Evolutionary conservation across 495 filamentous ascomycete genomes (phyloP), one percentile per base, ranked within the genome.

Genomic region (Cetradonia linearis): DNA sequence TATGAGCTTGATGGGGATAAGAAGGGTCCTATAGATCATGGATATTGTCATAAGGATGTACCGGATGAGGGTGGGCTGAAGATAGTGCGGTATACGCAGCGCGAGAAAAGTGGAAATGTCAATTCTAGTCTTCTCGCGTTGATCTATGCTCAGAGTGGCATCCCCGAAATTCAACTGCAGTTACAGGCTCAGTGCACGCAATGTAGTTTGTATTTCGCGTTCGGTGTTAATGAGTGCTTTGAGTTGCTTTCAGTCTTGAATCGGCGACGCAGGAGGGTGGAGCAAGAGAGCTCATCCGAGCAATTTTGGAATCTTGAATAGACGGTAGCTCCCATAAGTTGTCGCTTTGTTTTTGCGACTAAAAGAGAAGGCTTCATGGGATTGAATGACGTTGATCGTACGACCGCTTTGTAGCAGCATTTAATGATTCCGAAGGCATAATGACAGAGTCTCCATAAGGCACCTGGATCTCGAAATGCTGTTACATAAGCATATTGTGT

Each of bases 1-100:
- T 53, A 34, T 53, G 49, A 33, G 30, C 28, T 53, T 18, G 49
- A 53, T 53, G 49, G 49, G 5, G 49, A 53, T 31, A 16, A 31
- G 49, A 31, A 34, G 3, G 49, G 49, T 34, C 49, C 49, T 33
- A 13, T 53, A 3, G 28, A 53, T 7, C 49, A 53, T 31, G 49
- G 49, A 16, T 33, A n/a, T 34, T 53, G 16, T 53, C 49, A 8
- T 8, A 44, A 44, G 40, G 40, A 44, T 44, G 49, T 30, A 5
- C 30, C 9, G 3, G 49, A 20, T 53, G 49, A 33, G 1, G 49
- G 0, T 20, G 8, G 28, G 30, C 30, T 53, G 18, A 44, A 44
- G 20, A 44, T 44, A 2, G 18, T 44, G 20, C 18, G 40, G 7
- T 44, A 44, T 16, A n/a, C 20, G 10, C 18, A 20, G 18, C 40